These are phyloP conservation scores for Beauveria brongniartii DNA, from an alignment of 2,329 filamentous ascomycete genomes.

Conservation along the genomic window DNA sequence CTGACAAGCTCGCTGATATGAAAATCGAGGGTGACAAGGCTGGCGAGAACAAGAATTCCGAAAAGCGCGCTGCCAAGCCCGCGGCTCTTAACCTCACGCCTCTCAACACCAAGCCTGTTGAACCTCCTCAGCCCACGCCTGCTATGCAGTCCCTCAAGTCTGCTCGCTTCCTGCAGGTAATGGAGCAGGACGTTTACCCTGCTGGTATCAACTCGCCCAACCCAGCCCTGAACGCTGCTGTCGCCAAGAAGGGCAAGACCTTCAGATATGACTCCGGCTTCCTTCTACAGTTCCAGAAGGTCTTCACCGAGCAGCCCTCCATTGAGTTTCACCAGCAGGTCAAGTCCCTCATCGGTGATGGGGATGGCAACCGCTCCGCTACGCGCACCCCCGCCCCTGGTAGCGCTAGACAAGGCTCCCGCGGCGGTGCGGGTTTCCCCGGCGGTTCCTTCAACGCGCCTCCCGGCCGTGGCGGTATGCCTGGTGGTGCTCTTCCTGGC, in stretches of 20 bases:
- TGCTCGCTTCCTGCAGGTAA: conserved; percentile 75
- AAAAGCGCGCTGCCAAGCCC: conserved; percentile 66
- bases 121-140: conserved; percentile 87
- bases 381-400: conserved; percentile 49
- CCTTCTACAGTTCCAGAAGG: conserved; percentile 88
- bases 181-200: conserved; percentile 75
- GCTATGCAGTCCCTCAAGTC: conserved; percentile 90
- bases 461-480: conserved; percentile 51
- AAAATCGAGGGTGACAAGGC: conserved; percentile 37
- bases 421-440: conserved; percentile 41
- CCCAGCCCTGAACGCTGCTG: conserved; percentile 76
- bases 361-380: conserved; percentile 54
- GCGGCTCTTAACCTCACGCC: conserved; percentile 77
- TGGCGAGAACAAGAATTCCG: conserved; percentile 43
- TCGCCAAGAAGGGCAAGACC: conserved; percentile 68
- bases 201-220: conserved; percentile 81
- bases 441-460: conserved; percentile 65
- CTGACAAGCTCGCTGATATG: conserved; percentile 44
- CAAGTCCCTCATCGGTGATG: conserved; percentile 77
- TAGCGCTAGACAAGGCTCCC: conserved; percentile 42
- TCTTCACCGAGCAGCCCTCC: conserved; percentile 95
- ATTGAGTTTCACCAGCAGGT: conserved; percentile 88
- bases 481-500: conserved; percentile 51
- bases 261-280: conserved; percentile 96
- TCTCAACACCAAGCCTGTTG: conserved; percentile 75